Base-by-base conservation (phyloP, 1,284 basidiomycete genomes). In the Coriolopsis trogii region DNA sequence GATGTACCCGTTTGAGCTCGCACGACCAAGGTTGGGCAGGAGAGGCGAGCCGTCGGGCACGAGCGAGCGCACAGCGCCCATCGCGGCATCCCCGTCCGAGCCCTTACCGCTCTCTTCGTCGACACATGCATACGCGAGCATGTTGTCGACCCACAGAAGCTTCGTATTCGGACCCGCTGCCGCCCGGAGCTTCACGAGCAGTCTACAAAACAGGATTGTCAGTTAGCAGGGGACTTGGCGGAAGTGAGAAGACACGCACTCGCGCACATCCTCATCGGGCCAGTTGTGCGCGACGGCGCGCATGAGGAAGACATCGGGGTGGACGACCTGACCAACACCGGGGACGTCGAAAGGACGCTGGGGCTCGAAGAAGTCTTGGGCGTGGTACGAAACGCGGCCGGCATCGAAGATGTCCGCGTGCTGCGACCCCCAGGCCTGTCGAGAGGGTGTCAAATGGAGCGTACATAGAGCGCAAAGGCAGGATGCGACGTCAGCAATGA, bases 241-340 rank as follows among this genome's bases (percentile, higher is more conserved):
- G 18, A 21, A 8, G 26, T 6, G 5, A 18, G 12, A 7, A 6
- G n/a, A 4, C 21, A 49, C 57, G 38, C 29, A 59, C 57, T 38
- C 25, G n/a, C 48, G 36, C 6, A 48, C 53, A 26, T 55, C 34
- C 31, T 48, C 46, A 45, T 59, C 55, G n/a, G 46, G 46, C 56
- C 56, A 61, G 56, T 61, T 56, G 52, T 61, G 59, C 28, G 42
- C 40, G 44, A 61, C 51, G 4, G 49, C 46, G 26, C 53, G 54
- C 24, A 58, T 52, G 44, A 61, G 49, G 52, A 56, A 58, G 12
- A 58, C 59, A 33, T 46, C 48, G 6, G 59, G 54, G 20, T 51
- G 45, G 34, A 39, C 39, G 18, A 59, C 48, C 2, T 34, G 41
- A 15, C 53, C 53, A 8, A 59, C 47, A 26, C 46, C 46, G 9